Conservation (phyloP, 768 basidiomycete species). For the Strobilomyces confusus region DNA sequence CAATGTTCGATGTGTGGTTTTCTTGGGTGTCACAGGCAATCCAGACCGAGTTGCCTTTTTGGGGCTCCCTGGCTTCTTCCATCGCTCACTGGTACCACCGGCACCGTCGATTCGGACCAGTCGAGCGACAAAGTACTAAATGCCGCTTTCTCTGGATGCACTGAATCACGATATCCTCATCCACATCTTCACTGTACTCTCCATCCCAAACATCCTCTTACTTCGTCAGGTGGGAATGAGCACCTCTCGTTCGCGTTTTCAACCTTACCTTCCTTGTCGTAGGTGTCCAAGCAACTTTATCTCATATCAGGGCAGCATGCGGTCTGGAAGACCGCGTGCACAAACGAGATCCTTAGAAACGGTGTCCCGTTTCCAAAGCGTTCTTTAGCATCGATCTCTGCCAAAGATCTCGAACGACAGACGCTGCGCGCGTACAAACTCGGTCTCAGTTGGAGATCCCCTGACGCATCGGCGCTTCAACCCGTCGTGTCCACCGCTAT, state of each 20-base stretch:
- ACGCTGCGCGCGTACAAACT: conserved; percentile 45
- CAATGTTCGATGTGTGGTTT: too few species aligned
- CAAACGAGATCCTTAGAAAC: conserved; percentile 37
- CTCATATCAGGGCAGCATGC: conserved; percentile 44
- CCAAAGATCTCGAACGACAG: conserved; percentile 41
- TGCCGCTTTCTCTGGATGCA: conserved; percentile 19
- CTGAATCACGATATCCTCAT: conserved; percentile 39
- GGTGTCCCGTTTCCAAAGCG: conserved; percentile 50
- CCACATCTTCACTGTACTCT: conserved; percentile 32
- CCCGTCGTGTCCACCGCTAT: conserved; percentile 19
- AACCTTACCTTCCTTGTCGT: not conserved
- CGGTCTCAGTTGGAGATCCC: conserved; percentile 46
- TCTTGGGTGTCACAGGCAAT: not conserved
- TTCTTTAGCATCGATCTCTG: conserved; percentile 34
- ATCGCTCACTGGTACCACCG: too few species aligned
- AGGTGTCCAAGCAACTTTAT: conserved; percentile 52
- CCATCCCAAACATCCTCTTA: conserved; percentile 40
- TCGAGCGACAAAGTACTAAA: conserved; percentile 1
- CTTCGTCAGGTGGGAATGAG: conserved; percentile 39
- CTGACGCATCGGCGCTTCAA: conserved; percentile 10
- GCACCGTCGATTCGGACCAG: not conserved
- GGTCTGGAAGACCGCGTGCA: conserved; percentile 55
- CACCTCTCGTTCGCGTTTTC: not conserved
- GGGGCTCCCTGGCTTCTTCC: too few species aligned
- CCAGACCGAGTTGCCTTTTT: conserved; percentile 16